phyloP scores from a whole-genome alignment of 164 flowering plant species.

The Taxillus chinensis region DNA sequence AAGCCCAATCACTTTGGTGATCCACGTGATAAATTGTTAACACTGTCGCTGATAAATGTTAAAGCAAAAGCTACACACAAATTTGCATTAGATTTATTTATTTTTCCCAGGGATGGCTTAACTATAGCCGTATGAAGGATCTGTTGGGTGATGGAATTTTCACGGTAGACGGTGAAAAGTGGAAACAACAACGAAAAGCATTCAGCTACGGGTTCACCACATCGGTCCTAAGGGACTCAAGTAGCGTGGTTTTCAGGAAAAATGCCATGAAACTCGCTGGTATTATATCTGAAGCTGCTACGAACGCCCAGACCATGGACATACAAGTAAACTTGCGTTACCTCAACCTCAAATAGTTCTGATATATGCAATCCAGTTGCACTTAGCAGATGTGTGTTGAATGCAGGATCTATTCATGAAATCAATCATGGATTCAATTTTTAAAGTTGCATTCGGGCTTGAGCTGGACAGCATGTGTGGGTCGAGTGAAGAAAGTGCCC shows the following conservation, averaged over 20 bases:
- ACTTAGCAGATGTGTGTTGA: background rate
- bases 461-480: conserved; percentile 58
- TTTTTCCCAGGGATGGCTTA: conserved; percentile 28
- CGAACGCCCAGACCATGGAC: conserved; percentile 23
- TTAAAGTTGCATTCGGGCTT: conserved; percentile 62
- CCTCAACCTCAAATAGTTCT: too few species aligned
- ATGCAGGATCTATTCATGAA: conserved; percentile 61
- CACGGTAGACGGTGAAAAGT: conserved; percentile 54
- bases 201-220: conserved; percentile 53
- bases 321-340: conserved; percentile 28
- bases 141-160: conserved; percentile 63
- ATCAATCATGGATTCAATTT: conserved; percentile 63
- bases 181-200: conserved; percentile 54
- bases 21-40: too few species aligned
- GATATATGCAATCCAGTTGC: too few species aligned
- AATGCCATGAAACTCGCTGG: conserved; percentile 37
- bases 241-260: conserved; percentile 34
- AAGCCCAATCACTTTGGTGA: too few species aligned
- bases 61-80: too few species aligned
- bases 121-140: conserved; percentile 29
- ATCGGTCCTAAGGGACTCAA: conserved; percentile 42
- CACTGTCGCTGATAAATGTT: too few species aligned
- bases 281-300: conserved; percentile 30
- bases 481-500: conserved; percentile 33
- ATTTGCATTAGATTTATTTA: too few species aligned